A percentile compares a stretch with the other conserved stretches of the same genome.
phyloP scores from a whole-genome alignment of 805 yeast species.

The Starmerella etchellsii region DNA sequence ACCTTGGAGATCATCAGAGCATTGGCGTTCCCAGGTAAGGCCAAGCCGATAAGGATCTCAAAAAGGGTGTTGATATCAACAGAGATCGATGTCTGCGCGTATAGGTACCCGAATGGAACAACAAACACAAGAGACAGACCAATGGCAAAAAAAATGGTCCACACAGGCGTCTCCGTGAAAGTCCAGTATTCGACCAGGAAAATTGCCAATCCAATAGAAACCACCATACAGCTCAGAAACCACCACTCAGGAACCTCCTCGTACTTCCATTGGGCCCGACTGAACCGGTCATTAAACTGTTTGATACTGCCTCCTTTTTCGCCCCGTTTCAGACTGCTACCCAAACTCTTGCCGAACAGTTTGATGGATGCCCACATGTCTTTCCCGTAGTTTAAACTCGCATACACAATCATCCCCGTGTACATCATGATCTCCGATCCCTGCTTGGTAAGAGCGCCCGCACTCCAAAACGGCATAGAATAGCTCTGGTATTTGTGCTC shows the following conservation, averaged over 20 bases:
- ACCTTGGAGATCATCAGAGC: constrained; percentile 52
- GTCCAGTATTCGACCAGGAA: constrained; percentile 34
- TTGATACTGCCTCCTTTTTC: constrained; percentile 4
- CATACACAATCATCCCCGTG: constrained; percentile 41
- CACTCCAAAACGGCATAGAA: constrained; percentile 48
- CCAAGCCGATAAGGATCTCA: constrained; percentile 53
- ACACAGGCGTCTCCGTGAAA: constrained; percentile 30
- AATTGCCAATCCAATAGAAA: constrained; percentile 36
- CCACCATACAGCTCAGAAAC: constrained; percentile 35
- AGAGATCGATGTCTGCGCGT: constrained; percentile 45
- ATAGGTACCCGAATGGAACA: constrained; percentile 48
- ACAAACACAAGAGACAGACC: constrained; percentile 43
- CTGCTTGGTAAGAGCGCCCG: constrained; percentile 40
- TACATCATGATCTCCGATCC: constrained; percentile 42
- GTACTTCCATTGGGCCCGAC: constrained; percentile 41
- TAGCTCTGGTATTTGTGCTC: constrained; percentile 33
- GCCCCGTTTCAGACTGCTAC: constrained; percentile 1
- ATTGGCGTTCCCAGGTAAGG: constrained; percentile 49
- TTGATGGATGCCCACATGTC: constrained; percentile 21
- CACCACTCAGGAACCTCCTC: constrained; percentile 43
- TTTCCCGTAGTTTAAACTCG: constrained; percentile 35
- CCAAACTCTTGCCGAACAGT: constrained; percentile 9
- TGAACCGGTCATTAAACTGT: constrained; percentile 16
- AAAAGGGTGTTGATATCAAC: constrained; percentile 52
- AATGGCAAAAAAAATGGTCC: constrained; percentile 50